Evolutionary conservation across 805 yeast species (phyloP), one percentile per base, ranked within the genome.

Genomic region (Lipomyces starkeyi): DNA sequence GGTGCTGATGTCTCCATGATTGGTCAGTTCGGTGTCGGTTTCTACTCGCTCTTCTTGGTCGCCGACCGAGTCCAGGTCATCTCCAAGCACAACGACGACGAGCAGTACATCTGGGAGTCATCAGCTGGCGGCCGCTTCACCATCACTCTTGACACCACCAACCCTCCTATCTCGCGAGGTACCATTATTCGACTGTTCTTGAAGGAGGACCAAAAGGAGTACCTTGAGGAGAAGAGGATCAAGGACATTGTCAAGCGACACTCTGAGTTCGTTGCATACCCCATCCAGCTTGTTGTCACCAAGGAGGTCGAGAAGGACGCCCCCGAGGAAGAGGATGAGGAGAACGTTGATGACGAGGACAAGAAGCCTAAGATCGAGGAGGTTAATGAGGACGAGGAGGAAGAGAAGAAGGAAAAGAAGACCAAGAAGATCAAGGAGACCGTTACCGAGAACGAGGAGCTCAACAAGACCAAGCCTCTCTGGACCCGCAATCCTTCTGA

Each of bases 1-100:
- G 99, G 99, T 85, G 99, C 99, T 71, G 99, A 95, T 82, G 98
- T 95, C 72, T 93, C 98, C 73, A 95, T 95, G 99, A 95, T 95
- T 85, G 99, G 99, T 88, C 99, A 95, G 86, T 95, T 95, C 86
- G 99, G 99, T 93, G 99, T 95, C 77, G 99, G 99, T 89, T 95
- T 95, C 94, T 95, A 95, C 90, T 95, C 99, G 65, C 86, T 94
- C 75, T 95, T 95, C 91, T 88, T 95, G 85, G 99, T 95, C 80
- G 98, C 99, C 77, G 99, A 95, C 85, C 91, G 88, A 77, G 99
- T 95, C 73, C 97, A 95, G 85, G 99, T 95, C 77, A 91, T 95
- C 81, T 91, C 99, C 71, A 95, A 95, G 87, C 90, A 93, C 88
- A 95, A 95, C 80, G 99, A 95, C 78, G 99, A 95, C 81, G 98